Conservation (phyloP, 345 rosid species). For the Rubroshorea leprosula region DNA sequence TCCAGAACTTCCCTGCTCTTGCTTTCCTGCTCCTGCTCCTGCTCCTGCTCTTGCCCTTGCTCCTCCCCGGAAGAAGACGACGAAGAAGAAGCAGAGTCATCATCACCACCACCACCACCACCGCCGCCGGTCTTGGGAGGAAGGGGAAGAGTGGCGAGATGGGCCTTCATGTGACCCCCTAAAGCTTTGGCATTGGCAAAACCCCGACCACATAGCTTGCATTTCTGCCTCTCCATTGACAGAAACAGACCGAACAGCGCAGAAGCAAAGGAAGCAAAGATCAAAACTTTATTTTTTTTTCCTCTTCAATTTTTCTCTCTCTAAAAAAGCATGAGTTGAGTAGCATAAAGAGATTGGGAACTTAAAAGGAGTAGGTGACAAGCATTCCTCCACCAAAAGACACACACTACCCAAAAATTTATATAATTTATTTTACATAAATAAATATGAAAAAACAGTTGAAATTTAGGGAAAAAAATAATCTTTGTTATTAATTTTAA, state of each 20-base stretch:
- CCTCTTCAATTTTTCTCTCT: constrained; percentile 14
- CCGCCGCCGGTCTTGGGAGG: constrained; percentile 20
- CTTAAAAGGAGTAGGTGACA: constrained; percentile 95
- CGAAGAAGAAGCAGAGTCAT: constrained; percentile 31
- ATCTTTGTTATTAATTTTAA: not conserved
- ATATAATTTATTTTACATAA: constrained; percentile 25
- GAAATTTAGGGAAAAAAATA: constrained; percentile 4
- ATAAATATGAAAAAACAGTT: constrained; percentile 26
- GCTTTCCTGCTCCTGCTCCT: constrained; percentile 14
- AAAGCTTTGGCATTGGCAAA: constrained; percentile 86
- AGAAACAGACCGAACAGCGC: constrained; percentile 12
- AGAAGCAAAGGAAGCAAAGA: constrained; percentile 17
- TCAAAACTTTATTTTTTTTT: constrained; percentile 1
- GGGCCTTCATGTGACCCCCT: constrained; percentile 97
- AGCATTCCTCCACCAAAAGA: constrained; percentile 79
- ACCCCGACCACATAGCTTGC: constrained; percentile 70
- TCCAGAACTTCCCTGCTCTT: constrained; percentile 21
- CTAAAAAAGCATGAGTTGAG: constrained; percentile 12
- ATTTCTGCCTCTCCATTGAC: constrained; percentile 71
- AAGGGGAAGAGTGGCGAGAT: constrained; percentile 46
- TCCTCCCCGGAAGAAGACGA: constrained; percentile 49
- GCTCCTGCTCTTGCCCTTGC: constrained; percentile 14
- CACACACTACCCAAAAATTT: constrained; percentile 34
- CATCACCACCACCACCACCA: constrained; percentile 6
- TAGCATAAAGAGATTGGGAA: constrained; percentile 34